phyloP scores from a whole-genome alignment of 1,284 basidiomycete species.

The Ustilago nuda region DNA sequence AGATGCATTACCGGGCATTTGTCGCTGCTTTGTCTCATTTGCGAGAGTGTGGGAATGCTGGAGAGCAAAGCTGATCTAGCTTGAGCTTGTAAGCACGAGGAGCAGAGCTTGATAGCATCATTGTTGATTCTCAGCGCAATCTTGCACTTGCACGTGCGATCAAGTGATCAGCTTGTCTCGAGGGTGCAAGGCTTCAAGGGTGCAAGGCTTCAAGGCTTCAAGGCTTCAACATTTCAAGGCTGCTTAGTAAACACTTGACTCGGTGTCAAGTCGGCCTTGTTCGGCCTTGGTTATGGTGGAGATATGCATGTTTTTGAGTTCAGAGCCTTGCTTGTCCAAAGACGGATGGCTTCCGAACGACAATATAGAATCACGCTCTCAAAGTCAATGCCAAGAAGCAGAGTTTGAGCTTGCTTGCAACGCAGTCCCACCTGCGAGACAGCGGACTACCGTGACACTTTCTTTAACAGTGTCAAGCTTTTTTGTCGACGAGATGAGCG shows the following conservation, averaged over 20 bases:
- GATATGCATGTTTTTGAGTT: neutral
- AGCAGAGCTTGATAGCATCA: neutral
- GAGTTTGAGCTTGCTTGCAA: conserved; percentile 2
- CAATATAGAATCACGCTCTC: neutral
- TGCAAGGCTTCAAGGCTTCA: neutral
- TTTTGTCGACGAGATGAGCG: neutral
- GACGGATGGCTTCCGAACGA: neutral
- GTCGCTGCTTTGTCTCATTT: conserved; percentile 1
- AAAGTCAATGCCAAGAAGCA: neutral
- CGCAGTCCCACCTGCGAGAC: neutral
- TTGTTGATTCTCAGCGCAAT: neutral
- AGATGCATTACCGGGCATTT: neutral
- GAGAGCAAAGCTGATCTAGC: neutral
- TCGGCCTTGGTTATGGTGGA: neutral
- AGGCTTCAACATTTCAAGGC: too few species aligned
- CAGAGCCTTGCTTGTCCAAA: neutral
- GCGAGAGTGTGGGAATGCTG: neutral
- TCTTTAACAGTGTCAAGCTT: neutral
- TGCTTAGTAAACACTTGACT: neutral
- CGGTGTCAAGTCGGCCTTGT: neutral
- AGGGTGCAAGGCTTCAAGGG: neutral
- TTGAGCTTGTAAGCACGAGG: neutral
- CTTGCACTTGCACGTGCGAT: neutral
- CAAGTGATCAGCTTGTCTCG: too few species aligned
- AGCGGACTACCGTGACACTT: neutral